Evolutionary conservation across 495 filamentous ascomycete species (phyloP), one percentile per base, ranked within the genome.

Genomic region (Margaritispora aquatica): DNA sequence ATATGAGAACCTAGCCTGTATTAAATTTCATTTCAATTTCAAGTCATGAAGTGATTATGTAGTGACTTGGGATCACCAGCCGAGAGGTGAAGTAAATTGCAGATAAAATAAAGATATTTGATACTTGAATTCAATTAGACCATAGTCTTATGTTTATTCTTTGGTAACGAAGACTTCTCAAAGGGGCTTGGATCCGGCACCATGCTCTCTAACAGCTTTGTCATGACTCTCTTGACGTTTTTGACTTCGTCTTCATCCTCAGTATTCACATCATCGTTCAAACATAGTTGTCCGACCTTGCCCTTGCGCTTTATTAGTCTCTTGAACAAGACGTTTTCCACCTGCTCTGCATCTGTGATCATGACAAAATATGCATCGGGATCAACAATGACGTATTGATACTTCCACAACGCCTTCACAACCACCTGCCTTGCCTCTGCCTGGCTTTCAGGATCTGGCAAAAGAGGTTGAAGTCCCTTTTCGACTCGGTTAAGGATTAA

Each of bases 321-420:
- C 41, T 73, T 70, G 1, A 73, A 61, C 31, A 59, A 29, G 27
- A 76, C 58, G 53, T 75, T 59, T 61, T 74, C 65, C 1, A 71
- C 74, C 51, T 76, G 74, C 62, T 76, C 74, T 21, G 74, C 69
- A 55, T 76, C 74, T 26, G 73, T 75, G 24, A 76, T 61, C 74
- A 76, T 76, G 59, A 71, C 67, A 68, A 76, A 76, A 58, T 68
- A 64, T 4, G 74, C 70, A 60, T 76, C 74, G 1, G 71, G 73
- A 47, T 71, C 67, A 7, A 74, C 60, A 31, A 76, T 60, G 0
- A 69, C 68, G 51, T 76, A 73, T 61, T 74, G 74, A 64, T 73
- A 76, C 51, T 71, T 71, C 65, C 63, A 67, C 48, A 75, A 63
- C 29, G 73, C 73, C 55, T 69, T 70, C 51, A 74, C 62, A 44